Conservation (phyloP, 805 yeast species). For the Yamadazyma paraphyllophila region DNA sequence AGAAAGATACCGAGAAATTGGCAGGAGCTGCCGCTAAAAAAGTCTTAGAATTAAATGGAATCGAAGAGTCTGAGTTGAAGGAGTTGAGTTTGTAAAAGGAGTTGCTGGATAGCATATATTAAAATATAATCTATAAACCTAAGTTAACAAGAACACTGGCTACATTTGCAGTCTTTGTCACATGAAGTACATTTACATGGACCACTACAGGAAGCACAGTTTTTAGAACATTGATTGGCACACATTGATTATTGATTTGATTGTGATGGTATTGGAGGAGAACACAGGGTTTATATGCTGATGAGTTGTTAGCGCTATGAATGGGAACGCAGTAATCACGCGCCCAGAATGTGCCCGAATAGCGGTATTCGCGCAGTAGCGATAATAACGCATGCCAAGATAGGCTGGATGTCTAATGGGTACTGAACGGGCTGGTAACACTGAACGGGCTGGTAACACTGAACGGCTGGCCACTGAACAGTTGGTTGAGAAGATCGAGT, state of each 20-base stretch:
- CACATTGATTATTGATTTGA: not conserved
- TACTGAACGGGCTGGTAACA: no score
- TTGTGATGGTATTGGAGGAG: not conserved
- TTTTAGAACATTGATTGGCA: not conserved
- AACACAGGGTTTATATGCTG: not conserved
- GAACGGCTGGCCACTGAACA: no score
- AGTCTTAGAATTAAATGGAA: constrained; percentile 18
- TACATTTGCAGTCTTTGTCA: constrained; percentile 2
- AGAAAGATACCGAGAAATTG: constrained; percentile 24
- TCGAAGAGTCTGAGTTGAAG: constrained; percentile 12
- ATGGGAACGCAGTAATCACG: not conserved
- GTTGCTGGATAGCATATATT: not conserved
- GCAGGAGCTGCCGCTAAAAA: constrained; percentile 19
- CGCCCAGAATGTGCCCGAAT: no score
- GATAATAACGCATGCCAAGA: not conserved
- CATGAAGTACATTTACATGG: constrained; percentile 2
- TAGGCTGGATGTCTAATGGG: no score
- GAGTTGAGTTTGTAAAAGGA: not conserved
- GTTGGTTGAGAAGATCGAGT: no score
- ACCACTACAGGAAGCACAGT: not conserved
- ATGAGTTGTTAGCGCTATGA: not conserved
- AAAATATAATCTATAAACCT: not conserved
- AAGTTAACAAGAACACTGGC: constrained; percentile 1
- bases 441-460: no score
- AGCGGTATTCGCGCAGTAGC: not conserved